Evolutionary conservation across 768 basidiomycete species (phyloP).

Genomic region (Panaeolus cyanescens): DNA sequence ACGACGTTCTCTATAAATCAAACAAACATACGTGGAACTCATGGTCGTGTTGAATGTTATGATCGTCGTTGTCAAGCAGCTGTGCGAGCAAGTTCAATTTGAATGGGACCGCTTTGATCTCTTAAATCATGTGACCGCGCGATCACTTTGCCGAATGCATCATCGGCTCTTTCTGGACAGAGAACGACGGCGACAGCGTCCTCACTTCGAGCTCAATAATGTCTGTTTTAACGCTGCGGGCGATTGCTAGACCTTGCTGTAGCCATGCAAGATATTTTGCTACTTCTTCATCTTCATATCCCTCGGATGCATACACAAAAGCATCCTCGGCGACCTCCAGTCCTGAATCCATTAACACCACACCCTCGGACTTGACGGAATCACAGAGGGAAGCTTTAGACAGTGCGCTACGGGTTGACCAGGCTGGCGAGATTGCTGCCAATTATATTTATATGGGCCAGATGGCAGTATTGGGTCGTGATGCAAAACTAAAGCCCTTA

Average conservation of each 20-base stretch:
- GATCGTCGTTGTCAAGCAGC: conserved; percentile 11
- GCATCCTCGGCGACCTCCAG: conserved; percentile 20
- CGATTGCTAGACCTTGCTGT: neutral
- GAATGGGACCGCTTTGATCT: conserved; percentile 2
- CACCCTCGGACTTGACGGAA: conserved; percentile 53
- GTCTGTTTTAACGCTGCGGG: neutral
- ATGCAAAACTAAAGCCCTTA: conserved; percentile 56
- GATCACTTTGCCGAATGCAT: conserved; percentile 3
- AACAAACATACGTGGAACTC: conserved; percentile 40
- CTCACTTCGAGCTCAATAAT: neutral
- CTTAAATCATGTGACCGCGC: neutral
- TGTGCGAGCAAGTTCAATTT: neutral
- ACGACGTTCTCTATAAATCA: neutral
- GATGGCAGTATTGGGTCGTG: conserved; percentile 65
- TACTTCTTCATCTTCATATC: conserved; percentile 7
- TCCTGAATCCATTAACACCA: conserved; percentile 46
- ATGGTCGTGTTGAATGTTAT: conserved; percentile 22
- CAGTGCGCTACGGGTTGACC: conserved; percentile 84
- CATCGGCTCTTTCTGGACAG: neutral
- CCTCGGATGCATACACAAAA: conserved; percentile 52
- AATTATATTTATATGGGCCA: conserved; percentile 97
- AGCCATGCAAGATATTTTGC: conserved; percentile 4
- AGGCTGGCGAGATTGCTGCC: conserved; percentile 93
- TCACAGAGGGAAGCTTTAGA: conserved; percentile 56
- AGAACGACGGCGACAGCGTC: neutral